These are phyloP conservation scores for Saprolegnia parasitica DNA, from an alignment of 352 stramenopile genomes.

Conservation along the genomic window DNA sequence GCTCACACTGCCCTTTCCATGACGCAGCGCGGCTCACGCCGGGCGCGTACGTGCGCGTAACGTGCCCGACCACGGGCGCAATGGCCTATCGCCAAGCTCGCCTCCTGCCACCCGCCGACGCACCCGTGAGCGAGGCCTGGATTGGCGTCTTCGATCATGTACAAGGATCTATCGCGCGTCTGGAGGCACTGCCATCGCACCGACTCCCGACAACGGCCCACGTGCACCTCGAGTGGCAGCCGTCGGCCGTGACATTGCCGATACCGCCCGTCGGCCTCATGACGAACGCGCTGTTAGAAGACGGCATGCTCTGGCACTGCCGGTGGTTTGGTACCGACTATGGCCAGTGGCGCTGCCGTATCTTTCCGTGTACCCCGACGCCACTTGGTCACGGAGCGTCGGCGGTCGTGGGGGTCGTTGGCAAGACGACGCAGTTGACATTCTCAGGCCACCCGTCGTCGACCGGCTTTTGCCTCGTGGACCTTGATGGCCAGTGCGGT, in stretches of 20 bases:
- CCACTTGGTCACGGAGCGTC: neutral
- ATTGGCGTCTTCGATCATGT: neutral
- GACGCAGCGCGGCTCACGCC: neutral
- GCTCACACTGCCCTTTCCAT: neutral
- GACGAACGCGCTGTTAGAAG: slow-evolving; percentile 8
- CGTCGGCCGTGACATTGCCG: neutral
- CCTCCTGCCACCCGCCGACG: neutral
- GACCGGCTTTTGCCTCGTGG: slow-evolving; percentile 5
- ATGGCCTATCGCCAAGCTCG: neutral
- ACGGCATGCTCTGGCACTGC: slow-evolving; percentile 23
- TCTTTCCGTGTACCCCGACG: slow-evolving; percentile 5
- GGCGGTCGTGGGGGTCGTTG: slow-evolving; percentile 1
- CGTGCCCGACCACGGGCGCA: neutral
- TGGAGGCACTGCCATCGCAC: slow-evolving; percentile 6
- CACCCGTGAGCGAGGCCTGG: neutral
- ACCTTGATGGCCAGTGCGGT: neutral
- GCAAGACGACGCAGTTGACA: slow-evolving; percentile 12
- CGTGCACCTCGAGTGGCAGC: slow-evolving; percentile 18
- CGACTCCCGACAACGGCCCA: slow-evolving; percentile 2
- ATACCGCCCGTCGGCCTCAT: neutral
- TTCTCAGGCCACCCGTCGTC: neutral
- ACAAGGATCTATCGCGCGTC: neutral
- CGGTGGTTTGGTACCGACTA: slow-evolving; percentile 21
- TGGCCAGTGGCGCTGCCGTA: slow-evolving; percentile 17
- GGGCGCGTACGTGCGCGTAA: neutral